phyloP scores from a whole-genome alignment of 1,284 basidiomycete species.

The Gymnopus androsaceus region DNA sequence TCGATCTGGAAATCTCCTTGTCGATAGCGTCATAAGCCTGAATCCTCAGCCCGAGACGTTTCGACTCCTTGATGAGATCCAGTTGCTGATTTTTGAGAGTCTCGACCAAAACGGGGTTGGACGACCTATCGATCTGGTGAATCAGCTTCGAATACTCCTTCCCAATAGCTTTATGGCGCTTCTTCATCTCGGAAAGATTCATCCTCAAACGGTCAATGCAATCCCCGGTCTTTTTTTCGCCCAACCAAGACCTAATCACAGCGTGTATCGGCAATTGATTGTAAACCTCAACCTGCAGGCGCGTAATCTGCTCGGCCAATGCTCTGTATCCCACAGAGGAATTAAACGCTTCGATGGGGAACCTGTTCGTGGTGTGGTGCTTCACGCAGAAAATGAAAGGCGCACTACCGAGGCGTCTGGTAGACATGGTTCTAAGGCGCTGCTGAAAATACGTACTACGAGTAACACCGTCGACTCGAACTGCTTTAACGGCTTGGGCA shows the following conservation, averaged over 20 bases:
- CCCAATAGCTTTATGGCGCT: not conserved
- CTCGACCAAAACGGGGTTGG: not conserved
- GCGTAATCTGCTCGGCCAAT: conserved; percentile 45
- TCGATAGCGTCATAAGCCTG: not conserved
- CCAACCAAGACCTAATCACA: conserved; percentile 33
- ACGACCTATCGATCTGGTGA: not conserved
- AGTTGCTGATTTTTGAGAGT: not conserved
- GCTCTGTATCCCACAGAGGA: conserved; percentile 37
- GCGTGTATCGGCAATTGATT: conserved; percentile 42
- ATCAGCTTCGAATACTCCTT: not conserved
- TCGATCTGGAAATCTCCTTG: not conserved
- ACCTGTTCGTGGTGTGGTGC: not conserved
- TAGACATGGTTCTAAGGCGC: not conserved
- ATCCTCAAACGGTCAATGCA: not conserved
- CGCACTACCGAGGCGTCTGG: not conserved
- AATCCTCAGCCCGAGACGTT: not conserved
- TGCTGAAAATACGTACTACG: conserved; percentile 15
- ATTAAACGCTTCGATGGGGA: conserved; percentile 29
- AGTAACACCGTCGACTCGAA: conserved; percentile 3
- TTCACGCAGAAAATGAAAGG: not conserved
- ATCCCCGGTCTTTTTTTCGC: not conserved
- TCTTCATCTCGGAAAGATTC: not conserved
- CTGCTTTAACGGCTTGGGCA: conserved; percentile 18
- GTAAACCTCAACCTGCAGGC: conserved; percentile 37
- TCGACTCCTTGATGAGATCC: not conserved